These are phyloP conservation scores for Macrophomina pseudophaseolina DNA, from an alignment of 2,329 filamentous ascomycete species.

Conservation along the genomic window DNA sequence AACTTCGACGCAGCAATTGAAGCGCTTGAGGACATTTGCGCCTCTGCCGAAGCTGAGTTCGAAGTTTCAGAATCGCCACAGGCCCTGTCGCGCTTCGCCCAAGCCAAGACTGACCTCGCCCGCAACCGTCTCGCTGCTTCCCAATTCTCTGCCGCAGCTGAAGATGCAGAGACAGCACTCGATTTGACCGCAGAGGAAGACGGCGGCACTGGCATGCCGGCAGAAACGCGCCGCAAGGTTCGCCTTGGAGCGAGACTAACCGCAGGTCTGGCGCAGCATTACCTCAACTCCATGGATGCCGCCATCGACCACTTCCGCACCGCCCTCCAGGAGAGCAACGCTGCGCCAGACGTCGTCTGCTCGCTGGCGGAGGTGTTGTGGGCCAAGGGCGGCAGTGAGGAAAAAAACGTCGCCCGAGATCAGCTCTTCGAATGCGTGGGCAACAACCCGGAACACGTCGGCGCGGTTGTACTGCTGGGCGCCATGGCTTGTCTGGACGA, in stretches of 20 bases:
- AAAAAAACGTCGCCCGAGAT: constrained; percentile 76
- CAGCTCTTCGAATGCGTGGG: constrained; percentile 83
- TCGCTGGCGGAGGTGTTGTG: constrained; percentile 90
- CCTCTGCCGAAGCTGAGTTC: constrained; percentile 76
- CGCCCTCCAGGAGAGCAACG: constrained; percentile 76
- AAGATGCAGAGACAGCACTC: constrained; percentile 80
- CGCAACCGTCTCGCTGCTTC: constrained; percentile 77
- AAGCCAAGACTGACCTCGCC: constrained; percentile 85
- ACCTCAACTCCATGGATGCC: constrained; percentile 66
- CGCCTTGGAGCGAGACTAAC: constrained; percentile 86
- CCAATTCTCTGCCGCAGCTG: constrained; percentile 70
- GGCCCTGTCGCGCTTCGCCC: constrained; percentile 75
- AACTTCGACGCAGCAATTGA: constrained; percentile 69
- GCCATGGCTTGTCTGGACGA: constrained; percentile 81
- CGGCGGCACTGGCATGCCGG: constrained; percentile 69
- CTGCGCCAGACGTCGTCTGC: constrained; percentile 83
- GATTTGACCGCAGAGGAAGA: constrained; percentile 75
- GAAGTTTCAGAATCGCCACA: constrained; percentile 79
- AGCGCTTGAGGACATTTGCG: constrained; percentile 70
- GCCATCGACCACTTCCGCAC: constrained; percentile 80
- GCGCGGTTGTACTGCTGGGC: constrained; percentile 79
- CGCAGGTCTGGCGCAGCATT: constrained; percentile 81
- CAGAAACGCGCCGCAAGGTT: constrained; percentile 69
- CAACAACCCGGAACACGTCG: constrained; percentile 73
- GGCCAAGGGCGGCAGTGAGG: constrained; percentile 79